Conservation (phyloP, 345 rosid species). For the Syzygium oleosum region DNA sequence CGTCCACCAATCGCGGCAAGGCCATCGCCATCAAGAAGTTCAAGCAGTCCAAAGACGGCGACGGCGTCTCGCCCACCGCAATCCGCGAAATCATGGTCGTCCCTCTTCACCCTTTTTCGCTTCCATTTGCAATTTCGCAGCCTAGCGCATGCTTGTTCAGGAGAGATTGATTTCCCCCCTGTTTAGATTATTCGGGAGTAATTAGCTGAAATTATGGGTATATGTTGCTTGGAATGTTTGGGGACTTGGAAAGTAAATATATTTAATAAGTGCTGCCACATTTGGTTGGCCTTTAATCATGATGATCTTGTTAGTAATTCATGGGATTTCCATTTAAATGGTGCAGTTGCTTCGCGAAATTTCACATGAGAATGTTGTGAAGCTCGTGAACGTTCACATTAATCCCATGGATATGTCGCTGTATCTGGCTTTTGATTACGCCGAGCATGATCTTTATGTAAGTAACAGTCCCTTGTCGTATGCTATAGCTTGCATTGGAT, state of each 20-base stretch:
- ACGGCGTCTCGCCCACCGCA: conserved; percentile 99
- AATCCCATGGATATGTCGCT: conserved; percentile 93
- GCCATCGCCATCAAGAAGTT: conserved; percentile 96
- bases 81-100: conserved; percentile 88
- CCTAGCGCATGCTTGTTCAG: neutral
- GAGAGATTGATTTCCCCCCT: neutral
- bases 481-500: neutral
- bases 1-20: conserved; percentile 60
- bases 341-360: conserved; percentile 81
- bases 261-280: neutral
- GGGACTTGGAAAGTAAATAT: neutral
- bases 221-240: neutral
- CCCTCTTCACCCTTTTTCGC: neutral
- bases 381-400: conserved; percentile 97
- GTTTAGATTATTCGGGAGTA: neutral
- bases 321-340: neutral
- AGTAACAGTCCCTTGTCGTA: neutral
- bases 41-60: conserved; percentile 99
- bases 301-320: neutral
- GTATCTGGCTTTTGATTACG: conserved; percentile 90
- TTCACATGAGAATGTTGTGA: conserved; percentile 89
- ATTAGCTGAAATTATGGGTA: neutral
- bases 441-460: conserved; percentile 91
- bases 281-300: neutral
- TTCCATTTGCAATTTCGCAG: neutral